phyloP scores from a whole-genome alignment of 768 basidiomycete species.

The Pisolithus sp. region DNA sequence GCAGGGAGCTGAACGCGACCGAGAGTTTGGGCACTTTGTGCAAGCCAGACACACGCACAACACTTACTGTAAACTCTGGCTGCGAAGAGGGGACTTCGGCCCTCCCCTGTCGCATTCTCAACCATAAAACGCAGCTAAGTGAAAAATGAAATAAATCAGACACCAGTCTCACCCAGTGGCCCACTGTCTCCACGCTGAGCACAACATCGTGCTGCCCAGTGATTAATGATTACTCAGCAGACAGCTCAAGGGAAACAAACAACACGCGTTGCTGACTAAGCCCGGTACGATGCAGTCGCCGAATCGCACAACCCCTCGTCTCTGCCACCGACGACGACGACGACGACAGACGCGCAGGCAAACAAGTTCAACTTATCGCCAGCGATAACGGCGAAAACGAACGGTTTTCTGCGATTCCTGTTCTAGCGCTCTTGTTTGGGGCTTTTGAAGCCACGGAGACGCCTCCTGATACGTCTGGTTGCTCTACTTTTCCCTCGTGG shows the following conservation, averaged over 20 bases:
- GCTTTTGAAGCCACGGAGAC: constrained; percentile 4
- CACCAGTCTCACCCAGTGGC: too few relatives aligned
- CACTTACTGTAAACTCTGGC: constrained; percentile 27
- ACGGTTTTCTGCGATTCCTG: not conserved
- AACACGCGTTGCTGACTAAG: constrained; percentile 28
- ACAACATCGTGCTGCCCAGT: not conserved
- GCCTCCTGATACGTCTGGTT: constrained; percentile 21
- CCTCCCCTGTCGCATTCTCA: not conserved
- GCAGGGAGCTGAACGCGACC: constrained; percentile 37
- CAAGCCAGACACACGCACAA: not conserved
- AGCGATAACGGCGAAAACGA: constrained; percentile 20
- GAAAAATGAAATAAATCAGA: not conserved
- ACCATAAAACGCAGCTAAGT: constrained; percentile 6
- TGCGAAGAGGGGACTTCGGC: constrained; percentile 1
- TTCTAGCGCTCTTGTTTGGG: constrained; percentile 12
- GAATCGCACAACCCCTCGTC: constrained; percentile 27
- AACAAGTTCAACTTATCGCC: constrained; percentile 23
- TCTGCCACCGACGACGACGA: constrained; percentile 25
- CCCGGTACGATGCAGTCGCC: constrained; percentile 22
- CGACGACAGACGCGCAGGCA: constrained; percentile 11
- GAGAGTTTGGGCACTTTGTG: not conserved
- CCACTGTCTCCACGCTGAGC: too few relatives aligned
- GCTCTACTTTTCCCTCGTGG: constrained; percentile 10
- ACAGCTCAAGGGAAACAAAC: not conserved
- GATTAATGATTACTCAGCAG: not conserved